Evolutionary conservation across 371 early-diverging fungal genomes (phyloP).

Genomic region (Basidiobolus meristosporus): DNA sequence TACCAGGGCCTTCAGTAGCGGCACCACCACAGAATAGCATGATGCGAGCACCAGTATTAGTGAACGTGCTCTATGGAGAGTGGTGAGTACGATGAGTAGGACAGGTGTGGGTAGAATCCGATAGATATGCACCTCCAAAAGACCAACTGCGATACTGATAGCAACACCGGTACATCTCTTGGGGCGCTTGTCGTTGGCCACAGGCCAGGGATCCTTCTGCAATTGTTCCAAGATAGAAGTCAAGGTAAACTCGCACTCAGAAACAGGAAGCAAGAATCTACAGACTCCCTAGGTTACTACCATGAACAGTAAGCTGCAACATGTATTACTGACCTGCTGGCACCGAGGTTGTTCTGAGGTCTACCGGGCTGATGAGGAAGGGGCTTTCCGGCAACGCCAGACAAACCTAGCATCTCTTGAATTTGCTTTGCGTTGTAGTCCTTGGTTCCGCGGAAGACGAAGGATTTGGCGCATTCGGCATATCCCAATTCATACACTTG

Average conservation of each 20-base stretch:
- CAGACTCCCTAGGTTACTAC: not conserved
- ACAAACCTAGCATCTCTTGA: conserved; percentile 84
- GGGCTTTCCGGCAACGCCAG: conserved; percentile 8
- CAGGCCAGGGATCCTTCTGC: conserved; percentile 98
- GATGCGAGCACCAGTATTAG: conserved; percentile 86
- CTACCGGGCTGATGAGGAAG: no score
- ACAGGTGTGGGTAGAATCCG: no score
- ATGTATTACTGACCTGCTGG: conserved; percentile 36
- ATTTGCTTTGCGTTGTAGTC: conserved; percentile 89
- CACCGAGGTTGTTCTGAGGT: conserved; percentile 11
- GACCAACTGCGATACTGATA: conserved; percentile 80
- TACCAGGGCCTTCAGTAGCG: conserved; percentile 96
- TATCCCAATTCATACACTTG: conserved; percentile 91
- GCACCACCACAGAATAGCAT: conserved; percentile 98
- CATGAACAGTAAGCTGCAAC: conserved; percentile 5
- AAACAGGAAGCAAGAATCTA: conserved; percentile 75
- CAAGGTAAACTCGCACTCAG: conserved; percentile 88
- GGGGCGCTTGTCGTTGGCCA: conserved; percentile 81
- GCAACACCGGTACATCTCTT: conserved; percentile 97
- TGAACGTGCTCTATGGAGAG: conserved; percentile 74
- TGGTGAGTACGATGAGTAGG: no score
- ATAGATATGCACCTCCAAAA: conserved; percentile 65
- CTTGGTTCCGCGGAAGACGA: conserved; percentile 97
- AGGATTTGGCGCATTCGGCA: conserved; percentile 88
- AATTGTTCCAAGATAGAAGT: conserved; percentile 89